Percentiles rank a stretch among this genome's conserved stretches.
These are phyloP conservation scores for Tilletia horrida DNA, from an alignment of 1,284 basidiomycete genomes.

Conservation along the genomic window DNA sequence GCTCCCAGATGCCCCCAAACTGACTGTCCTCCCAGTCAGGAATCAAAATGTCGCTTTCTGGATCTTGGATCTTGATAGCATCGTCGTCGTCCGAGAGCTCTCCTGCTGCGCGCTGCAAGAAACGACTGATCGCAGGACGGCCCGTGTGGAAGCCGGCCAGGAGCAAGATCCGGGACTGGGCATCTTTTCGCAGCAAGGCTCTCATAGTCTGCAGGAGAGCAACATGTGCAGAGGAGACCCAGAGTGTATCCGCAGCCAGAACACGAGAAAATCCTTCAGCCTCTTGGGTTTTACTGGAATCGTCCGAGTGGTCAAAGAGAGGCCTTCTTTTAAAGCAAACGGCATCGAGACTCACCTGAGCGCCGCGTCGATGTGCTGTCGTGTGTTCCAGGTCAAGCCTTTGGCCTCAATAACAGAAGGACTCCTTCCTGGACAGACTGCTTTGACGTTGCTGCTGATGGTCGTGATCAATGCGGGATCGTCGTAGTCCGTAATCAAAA, in stretches of 20 bases:
- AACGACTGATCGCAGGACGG: conserved; percentile 41
- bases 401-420: conserved; percentile 26
- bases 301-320: neutral
- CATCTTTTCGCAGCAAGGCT: conserved; percentile 30
- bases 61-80: neutral
- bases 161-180: conserved; percentile 32
- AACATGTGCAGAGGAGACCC: conserved; percentile 48
- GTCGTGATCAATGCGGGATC: conserved; percentile 32
- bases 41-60: conserved; percentile 24
- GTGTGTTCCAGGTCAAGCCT: conserved; percentile 32
- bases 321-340: neutral
- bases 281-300: neutral
- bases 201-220: conserved; percentile 40
- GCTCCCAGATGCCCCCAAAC: conserved; percentile 39
- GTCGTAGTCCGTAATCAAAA: conserved; percentile 38
- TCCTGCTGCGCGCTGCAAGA: conserved; percentile 26
- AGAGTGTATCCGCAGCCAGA: conserved; percentile 47
- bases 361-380: conserved; percentile 6
- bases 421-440: conserved; percentile 23
- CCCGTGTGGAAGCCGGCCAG: conserved; percentile 50
- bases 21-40: conserved; percentile 30
- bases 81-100: conserved; percentile 15
- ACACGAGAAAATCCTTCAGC: conserved; percentile 35
- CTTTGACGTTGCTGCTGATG: conserved; percentile 6
- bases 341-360: conserved; percentile 11